These are phyloP conservation scores for Debaryomycetaceae sp. DNA, from an alignment of 1,139 yeast genomes.

Conservation along the genomic window DNA sequence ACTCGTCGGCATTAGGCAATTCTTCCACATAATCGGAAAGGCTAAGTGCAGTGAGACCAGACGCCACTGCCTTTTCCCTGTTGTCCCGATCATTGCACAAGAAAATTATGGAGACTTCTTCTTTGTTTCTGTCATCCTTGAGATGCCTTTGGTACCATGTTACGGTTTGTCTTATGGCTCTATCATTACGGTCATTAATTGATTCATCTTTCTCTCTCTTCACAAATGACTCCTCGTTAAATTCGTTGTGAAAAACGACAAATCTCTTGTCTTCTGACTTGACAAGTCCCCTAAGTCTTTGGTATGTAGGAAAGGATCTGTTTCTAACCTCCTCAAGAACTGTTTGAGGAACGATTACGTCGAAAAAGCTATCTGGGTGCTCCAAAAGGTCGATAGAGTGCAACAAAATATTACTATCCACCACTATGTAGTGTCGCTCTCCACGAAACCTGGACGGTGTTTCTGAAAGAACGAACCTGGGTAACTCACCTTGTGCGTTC, in stretches of 20 bases:
- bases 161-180: conserved; percentile 78
- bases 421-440: conserved; percentile 64
- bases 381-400: conserved; percentile 90
- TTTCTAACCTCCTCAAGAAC: conserved; percentile 92
- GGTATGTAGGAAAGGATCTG: conserved; percentile 82
- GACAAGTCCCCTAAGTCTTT: conserved; percentile 73
- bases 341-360: conserved; percentile 90
- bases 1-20: conserved; percentile 70
- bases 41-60: conserved; percentile 53
- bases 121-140: conserved; percentile 25
- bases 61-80: conserved; percentile 52
- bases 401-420: conserved; percentile 86
- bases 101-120: conserved; percentile 51
- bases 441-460: conserved; percentile 39
- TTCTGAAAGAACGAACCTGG: conserved; percentile 48
- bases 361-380: conserved; percentile 70
- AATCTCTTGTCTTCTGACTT: conserved; percentile 81
- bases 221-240: conserved; percentile 66
- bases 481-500: conserved; percentile 51
- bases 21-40: conserved; percentile 66
- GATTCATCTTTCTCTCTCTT: conserved; percentile 63
- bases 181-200: conserved; percentile 87
- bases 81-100: conserved; percentile 78
- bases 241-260: conserved; percentile 91
- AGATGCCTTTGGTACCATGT: conserved; percentile 73